Evolutionary conservation across 768 basidiomycete species (phyloP).

Genomic region (Collybia nuda): DNA sequence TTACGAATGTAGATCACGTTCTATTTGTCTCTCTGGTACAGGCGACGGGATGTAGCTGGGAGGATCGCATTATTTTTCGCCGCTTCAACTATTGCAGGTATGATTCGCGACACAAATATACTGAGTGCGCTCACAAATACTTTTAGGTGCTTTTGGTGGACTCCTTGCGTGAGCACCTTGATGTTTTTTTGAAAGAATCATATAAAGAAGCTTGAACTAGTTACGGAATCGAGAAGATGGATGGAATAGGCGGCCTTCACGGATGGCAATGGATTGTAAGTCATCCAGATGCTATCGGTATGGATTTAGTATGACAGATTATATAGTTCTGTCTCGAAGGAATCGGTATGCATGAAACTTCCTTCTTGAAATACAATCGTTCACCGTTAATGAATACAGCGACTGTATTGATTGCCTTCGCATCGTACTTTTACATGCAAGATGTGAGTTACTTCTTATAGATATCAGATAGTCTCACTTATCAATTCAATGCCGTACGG

Average conservation of each 20-base stretch:
- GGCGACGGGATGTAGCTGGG: conserved; percentile 52
- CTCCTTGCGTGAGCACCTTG: conserved; percentile 41
- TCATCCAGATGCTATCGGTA: not conserved
- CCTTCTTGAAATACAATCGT: not conserved
- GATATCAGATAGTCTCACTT: not conserved
- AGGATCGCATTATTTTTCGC: conserved; percentile 65
- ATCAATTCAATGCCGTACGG: not conserved
- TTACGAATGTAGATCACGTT: conserved; percentile 32
- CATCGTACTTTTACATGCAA: conserved; percentile 53
- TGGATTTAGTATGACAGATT: not conserved
- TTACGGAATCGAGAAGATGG: conserved; percentile 45
- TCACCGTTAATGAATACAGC: too few relatives aligned
- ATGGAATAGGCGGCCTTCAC: conserved; percentile 33
- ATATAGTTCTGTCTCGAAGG: conserved; percentile 46
- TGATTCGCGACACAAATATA: not conserved
- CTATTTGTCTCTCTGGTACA: conserved; percentile 60
- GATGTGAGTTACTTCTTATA: conserved; percentile 35
- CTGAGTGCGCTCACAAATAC: conserved; percentile 1
- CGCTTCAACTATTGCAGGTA: conserved; percentile 54
- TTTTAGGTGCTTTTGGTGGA: conserved; percentile 43
- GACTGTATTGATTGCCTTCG: conserved; percentile 28
- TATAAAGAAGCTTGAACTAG: conserved; percentile 23
- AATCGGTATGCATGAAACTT: conserved; percentile 16
- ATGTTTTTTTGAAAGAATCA: not conserved
- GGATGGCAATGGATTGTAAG: conserved; percentile 53